Percentiles rank a stretch among this genome's conserved stretches.
These are phyloP conservation scores for Coprinopsis strossmayeri DNA, from an alignment of 768 basidiomycete genomes.

Conservation along the genomic window DNA sequence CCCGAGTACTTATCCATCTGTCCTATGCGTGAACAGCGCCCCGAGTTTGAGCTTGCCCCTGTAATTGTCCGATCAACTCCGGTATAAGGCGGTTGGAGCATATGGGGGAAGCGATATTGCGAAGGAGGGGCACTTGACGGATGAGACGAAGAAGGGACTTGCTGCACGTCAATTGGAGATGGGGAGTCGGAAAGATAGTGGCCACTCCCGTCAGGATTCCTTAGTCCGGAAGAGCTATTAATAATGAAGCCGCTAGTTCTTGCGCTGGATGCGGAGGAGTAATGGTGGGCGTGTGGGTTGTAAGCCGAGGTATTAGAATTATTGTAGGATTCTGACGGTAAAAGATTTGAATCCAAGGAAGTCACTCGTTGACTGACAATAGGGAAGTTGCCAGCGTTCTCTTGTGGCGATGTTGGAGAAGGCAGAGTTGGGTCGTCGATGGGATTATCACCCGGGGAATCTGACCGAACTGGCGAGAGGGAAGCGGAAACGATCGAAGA, in stretches of 20 bases:
- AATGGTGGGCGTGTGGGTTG: conserved; percentile 3
- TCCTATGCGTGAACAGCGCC: conserved; percentile 32
- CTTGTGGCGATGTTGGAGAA: conserved; percentile 12
- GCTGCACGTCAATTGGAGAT: conserved; percentile 35
- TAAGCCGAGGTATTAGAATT: conserved; percentile 5
- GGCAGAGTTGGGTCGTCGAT: conserved; percentile 1
- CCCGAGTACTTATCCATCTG: conserved; percentile 27
- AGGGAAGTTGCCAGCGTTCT: conserved; percentile 3
- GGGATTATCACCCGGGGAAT: conserved; percentile 7
- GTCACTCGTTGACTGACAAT: neutral
- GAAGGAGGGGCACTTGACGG: conserved; percentile 36
- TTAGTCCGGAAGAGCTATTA: conserved; percentile 22
- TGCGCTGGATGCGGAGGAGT: conserved; percentile 9
- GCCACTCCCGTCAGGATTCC: conserved; percentile 18
- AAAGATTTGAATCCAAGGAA: conserved; percentile 4
- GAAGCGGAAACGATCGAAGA: conserved; percentile 6
- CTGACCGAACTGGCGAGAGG: conserved; percentile 9
- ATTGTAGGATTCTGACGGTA: neutral
- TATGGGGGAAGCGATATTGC: conserved; percentile 38
- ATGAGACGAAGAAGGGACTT: conserved; percentile 31
- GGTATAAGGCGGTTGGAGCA: conserved; percentile 34
- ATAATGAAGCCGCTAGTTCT: conserved; percentile 15
- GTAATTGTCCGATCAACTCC: conserved; percentile 33
- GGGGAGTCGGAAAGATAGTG: conserved; percentile 35
- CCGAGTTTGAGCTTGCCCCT: conserved; percentile 27